These are phyloP conservation scores for Fusarium algeriense DNA, from an alignment of 2,329 filamentous ascomycete genomes.

Conservation along the genomic window DNA sequence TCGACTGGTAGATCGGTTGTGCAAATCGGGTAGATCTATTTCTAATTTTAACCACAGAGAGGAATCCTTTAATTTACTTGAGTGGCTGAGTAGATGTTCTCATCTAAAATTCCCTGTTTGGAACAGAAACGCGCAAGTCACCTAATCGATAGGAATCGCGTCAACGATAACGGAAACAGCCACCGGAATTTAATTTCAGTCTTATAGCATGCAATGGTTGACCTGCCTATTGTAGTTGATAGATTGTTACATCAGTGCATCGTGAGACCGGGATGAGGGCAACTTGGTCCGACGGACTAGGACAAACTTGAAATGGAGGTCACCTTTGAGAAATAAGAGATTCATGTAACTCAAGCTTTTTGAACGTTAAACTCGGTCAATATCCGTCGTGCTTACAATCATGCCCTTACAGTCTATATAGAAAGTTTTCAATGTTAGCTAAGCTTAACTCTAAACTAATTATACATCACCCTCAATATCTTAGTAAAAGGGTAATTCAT, in stretches of 20 bases:
- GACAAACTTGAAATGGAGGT: no score
- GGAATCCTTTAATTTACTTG: background rate
- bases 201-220: accelerated
- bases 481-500: no score
- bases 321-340: accelerated
- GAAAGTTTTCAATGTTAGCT: accelerated
- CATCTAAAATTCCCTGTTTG: background rate
- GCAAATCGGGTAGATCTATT: background rate
- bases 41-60: background rate
- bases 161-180: background rate
- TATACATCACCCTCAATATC: no score
- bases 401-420: background rate
- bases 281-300: no score
- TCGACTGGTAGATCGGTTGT: accelerated
- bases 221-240: background rate
- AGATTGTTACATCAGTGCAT: accelerated
- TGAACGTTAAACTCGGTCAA: accelerated
- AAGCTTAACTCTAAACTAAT: background rate
- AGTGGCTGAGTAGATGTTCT: background rate
- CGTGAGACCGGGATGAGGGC: accelerated
- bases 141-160: background rate
- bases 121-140: background rate
- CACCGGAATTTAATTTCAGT: background rate
- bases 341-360: accelerated
- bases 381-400: no score